phyloP scores from a whole-genome alignment of 805 yeast species.

The Saturnispora halmiae region DNA sequence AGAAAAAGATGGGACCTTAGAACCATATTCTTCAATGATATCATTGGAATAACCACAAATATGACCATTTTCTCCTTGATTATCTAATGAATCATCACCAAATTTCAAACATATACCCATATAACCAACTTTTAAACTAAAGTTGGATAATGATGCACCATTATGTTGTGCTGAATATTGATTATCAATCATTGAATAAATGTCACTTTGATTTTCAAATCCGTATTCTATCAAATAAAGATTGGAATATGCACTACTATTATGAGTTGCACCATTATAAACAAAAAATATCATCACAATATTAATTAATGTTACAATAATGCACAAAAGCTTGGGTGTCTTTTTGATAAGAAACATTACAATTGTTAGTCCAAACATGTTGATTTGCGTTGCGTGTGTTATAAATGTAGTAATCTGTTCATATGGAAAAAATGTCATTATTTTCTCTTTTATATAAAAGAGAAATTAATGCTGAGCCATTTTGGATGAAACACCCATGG shows the following conservation, averaged over 20 bases:
- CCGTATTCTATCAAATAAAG: conserved; percentile 11
- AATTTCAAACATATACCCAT: conserved; percentile 14
- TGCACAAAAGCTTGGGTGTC: conserved; percentile 9
- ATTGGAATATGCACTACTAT: conserved; percentile 10
- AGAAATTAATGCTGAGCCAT: not conserved
- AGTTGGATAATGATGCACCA: conserved; percentile 10
- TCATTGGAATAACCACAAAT: conserved; percentile 13
- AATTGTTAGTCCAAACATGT: conserved; percentile 5
- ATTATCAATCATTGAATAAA: conserved; percentile 8
- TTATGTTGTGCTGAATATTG: conserved; percentile 12
- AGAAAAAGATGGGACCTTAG: conserved; percentile 13
- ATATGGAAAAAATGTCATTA: too few relatives aligned
- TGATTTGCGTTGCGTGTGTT: not conserved
- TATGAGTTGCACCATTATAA: conserved; percentile 14
- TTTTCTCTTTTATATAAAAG: too few relatives aligned
- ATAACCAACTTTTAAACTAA: conserved; percentile 13
- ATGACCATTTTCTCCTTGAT: not conserved
- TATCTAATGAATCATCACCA: conserved; percentile 5
- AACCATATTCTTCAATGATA: conserved; percentile 7
- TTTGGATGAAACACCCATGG: conserved; percentile 1
- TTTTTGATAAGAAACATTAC: conserved; percentile 10
- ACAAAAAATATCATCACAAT: conserved; percentile 14
- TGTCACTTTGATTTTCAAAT: conserved; percentile 11
- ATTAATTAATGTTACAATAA: conserved; percentile 10
- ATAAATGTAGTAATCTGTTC: too few relatives aligned